These are phyloP conservation scores for Sporothrix pseudoabietina DNA, from an alignment of 2,329 filamentous ascomycete species.

Conservation along the genomic window DNA sequence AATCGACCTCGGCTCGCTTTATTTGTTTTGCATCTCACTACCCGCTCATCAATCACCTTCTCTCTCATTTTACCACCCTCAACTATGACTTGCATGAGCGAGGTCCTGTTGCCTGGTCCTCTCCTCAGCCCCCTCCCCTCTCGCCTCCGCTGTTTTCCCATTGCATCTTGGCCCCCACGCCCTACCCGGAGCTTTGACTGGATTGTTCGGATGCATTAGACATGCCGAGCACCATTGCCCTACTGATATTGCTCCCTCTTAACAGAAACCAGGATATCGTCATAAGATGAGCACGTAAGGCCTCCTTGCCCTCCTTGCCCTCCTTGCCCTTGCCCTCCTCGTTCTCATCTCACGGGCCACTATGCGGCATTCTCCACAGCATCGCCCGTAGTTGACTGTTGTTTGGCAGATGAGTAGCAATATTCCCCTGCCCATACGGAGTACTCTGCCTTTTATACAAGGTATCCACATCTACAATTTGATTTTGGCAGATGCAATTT, in stretches of 20 bases:
- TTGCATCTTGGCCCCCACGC: background rate
- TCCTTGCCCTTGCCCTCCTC: background rate
- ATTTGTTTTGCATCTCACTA: background rate
- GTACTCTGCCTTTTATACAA: background rate
- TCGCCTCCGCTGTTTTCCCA: background rate
- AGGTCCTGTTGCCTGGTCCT: background rate
- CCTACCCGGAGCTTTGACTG: background rate
- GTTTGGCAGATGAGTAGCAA: background rate
- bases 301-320: too few relatives aligned
- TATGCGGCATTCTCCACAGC: constrained; percentile 9
- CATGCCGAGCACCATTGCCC: background rate
- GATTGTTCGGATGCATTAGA: background rate
- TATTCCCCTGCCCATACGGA: background rate
- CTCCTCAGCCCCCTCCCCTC: background rate
- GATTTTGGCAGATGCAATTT: background rate
- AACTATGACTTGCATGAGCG: constrained; percentile 12
- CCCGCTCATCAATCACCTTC: too few relatives aligned
- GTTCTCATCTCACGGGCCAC: background rate
- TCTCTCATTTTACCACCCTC: background rate
- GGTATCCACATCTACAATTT: too few relatives aligned
- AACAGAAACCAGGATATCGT: constrained; percentile 1
- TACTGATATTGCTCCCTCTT: background rate
- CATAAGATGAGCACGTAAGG: background rate
- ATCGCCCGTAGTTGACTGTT: background rate
- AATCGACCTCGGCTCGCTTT: background rate